Evolutionary conservation across 169 alveolate genomes (phyloP), one percentile per base, ranked within the genome.

Genomic region (Babesia ovata): DNA sequence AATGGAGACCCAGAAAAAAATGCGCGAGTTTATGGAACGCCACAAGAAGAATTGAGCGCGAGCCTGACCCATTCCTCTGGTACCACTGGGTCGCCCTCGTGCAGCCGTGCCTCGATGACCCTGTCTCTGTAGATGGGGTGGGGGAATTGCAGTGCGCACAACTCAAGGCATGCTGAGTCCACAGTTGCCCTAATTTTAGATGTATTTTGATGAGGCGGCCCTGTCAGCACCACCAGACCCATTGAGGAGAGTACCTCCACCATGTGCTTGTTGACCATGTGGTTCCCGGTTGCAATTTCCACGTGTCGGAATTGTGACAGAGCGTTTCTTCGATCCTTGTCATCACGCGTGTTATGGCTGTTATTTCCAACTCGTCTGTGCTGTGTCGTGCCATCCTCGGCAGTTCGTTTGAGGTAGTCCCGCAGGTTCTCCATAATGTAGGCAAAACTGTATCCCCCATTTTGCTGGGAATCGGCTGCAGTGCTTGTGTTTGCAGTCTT

Each of bases 1-100:
- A 69, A 75, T 83, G 85, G 86, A 83, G 65, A 83, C 86, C 12
- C 90, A 83, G 65, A 63, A 44, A 36, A 75, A 83, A 57, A 83
- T 83, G 90, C 63, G 86, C 54, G 75, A 83, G 73, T 83, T 83
- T 33, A 65, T 83, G 61, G 70, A 66, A 6, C 58, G 59, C 22
- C 50, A 67, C 19, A 29, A 53, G 63, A 29, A 48, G 52, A 21
- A 67, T 54, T 67, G 76, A 67, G 54, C 57, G 58, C 74, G 58
- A 45, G 11, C 2, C 48, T 9, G 21, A 65, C 56, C 76, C 76
- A 67, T 19, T 54, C 63, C 29, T 67, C 28, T 0, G 76, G 76
- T 33, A 67, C 54, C 53, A 36, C 65, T 8, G 70, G 70, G 59
- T 71, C 57, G 4, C 11, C 54, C 24, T 71, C 63, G 33, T 71